Base-by-base conservation (phyloP, 2,329 filamentous ascomycete genomes). In the Pseudocercospora crystallina region DNA sequence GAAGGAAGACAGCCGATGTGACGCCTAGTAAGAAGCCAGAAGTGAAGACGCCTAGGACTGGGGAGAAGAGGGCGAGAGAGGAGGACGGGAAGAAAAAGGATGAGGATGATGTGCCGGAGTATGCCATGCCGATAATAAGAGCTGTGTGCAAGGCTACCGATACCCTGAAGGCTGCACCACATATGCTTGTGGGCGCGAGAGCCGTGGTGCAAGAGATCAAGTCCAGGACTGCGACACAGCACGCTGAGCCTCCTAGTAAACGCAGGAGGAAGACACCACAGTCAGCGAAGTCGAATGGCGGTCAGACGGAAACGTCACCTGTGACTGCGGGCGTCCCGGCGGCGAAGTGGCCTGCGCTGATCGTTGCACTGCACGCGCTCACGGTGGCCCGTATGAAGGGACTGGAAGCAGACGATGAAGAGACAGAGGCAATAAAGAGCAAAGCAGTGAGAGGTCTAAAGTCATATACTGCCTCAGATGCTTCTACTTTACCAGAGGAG, bases 41-140 rank as follows among this genome's bases (percentile, higher is more conserved):
- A 26, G 20, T 41, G 31, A 46, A 48, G 48, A 58, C 29, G 26
- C 51, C 53, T 30, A 54, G 30, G 30, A 40, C 38, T 5, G 43
- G 32, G 30, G 41, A 35, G 42, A 50, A 53, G 30, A 29, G 51
- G 17, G 12, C 37, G 15, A 33, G 37, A 7, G 45, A 39, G 5
- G 43, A 38, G 8, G 32, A 37, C 11, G 38, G 17, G 10, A 41
- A 38, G 10, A 14, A 33, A n/a, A n/a, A 33, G 20, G 35, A 51
- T 5, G 15, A 17, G 14, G 47, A 50, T 4, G 51, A 41, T 1
- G 34, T 52, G 1, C 57, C 54, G 5, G 34, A 44, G 8, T 58
- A 56, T 14, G 47, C 47, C 26, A 56, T 56, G 35, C 51, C 57
- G 2, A 14, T 62, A 20, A 82, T 84, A 64, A 81, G 85, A 1